Base-by-base conservation (phyloP, 139 green algal species). In the Coelastrella sp. region DNA sequence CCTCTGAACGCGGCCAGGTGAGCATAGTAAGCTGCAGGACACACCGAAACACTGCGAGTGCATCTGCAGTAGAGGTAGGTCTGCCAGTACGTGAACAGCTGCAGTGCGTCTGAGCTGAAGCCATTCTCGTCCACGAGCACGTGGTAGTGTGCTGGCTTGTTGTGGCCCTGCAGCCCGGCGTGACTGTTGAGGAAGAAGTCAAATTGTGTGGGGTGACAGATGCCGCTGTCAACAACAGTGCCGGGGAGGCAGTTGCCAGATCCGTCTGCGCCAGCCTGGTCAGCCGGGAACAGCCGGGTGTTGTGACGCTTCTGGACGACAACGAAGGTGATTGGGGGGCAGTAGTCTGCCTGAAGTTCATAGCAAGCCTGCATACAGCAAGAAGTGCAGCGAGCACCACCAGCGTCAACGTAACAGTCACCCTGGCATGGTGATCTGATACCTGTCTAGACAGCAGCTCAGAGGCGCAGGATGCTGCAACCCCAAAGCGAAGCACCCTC, bases 141-240 rank as follows among this genome's bases (percentile, higher is more conserved):
- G 19, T 96, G 91, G 95, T 97, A 96, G 90, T 97, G 95, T 13
- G 93, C 93, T 22, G 96, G 93, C 83, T 95, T 94, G 93, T 94
- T 96, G 89, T 94, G 96, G 79, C 96, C 96, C 95, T 98, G 96
- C 60, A 98, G 95, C 73, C 96, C 95, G 0, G 94, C 93, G 82
- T 99, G 97, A 73, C 88, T 94, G 93, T 97, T 97, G 7, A 99
- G 95, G 92, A 95, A 99, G 93, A 99, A 99, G 93, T 98, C 96
- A 71, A 95, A 98, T 64, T 97, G 95, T 14, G 79, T 88, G 64
- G 93, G 87, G 60, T 90, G 78, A 84, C 80, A 92, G 89, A 98
- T 96, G 78, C 71, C 94, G 59, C 82, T 90, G 93, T 98, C 97
- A 60, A 98, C 91, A 79, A 97, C 93, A 2, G 93, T 96, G 87